Conservation (phyloP, 306 rosid genomes). For the Urtica urens region DNA sequence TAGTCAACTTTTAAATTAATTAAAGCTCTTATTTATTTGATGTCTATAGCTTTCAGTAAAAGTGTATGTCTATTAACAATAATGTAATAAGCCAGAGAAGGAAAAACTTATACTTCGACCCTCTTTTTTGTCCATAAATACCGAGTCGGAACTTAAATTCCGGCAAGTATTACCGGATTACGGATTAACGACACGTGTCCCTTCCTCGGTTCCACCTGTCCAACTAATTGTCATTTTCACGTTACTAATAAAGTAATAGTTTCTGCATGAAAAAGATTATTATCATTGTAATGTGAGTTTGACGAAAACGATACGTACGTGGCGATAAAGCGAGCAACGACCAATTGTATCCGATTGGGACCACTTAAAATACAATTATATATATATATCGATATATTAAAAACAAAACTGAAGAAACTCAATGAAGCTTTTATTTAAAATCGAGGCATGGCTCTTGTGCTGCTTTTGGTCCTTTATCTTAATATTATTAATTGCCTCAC, state of each 20-base stretch:
- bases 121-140: too few relatives aligned
- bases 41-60: too few relatives aligned
- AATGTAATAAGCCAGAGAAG: too few relatives aligned
- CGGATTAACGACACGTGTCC: constrained; percentile 26
- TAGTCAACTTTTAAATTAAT: too few relatives aligned
- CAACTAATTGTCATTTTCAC: constrained; percentile 21
- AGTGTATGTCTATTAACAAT: too few relatives aligned
- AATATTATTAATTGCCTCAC: constrained; percentile 12
- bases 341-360: constrained; percentile 16
- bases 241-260: constrained; percentile 29
- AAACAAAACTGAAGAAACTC: too few relatives aligned
- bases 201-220: constrained; percentile 21
- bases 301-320: constrained; percentile 34
- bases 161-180: constrained; percentile 23
- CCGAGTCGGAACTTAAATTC: constrained; percentile 10
- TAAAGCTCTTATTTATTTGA: too few relatives aligned
- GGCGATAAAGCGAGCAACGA: constrained; percentile 19
- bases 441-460: constrained; percentile 48
- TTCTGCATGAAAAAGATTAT: constrained; percentile 33
- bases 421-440: constrained; percentile 18
- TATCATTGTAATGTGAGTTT: constrained; percentile 26
- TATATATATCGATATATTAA: not conserved
- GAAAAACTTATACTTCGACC: too few relatives aligned
- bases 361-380: constrained; percentile 8
- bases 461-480: constrained; percentile 4